phyloP scores from a whole-genome alignment of 345 rosid genomes.

The Syzygium grande region DNA sequence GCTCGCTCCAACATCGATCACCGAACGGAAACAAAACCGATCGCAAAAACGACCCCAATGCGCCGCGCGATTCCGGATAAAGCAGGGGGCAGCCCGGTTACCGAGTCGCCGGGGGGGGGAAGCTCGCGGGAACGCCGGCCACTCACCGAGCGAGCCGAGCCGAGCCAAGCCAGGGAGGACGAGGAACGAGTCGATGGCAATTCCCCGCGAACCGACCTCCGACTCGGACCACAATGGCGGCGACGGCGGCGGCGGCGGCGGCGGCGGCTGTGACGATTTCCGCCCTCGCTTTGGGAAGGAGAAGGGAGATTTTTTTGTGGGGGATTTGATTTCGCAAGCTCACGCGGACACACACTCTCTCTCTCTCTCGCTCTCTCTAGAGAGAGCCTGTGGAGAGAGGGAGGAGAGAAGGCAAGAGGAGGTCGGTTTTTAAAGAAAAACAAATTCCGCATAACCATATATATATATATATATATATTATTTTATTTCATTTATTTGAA shows the following conservation, averaged over 20 bases:
- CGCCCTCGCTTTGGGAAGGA: too few species aligned
- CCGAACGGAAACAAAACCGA: not conserved
- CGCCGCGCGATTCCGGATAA: not conserved
- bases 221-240: too few species aligned
- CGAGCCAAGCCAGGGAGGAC: too few species aligned
- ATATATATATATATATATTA: not conserved
- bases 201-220: too few species aligned
- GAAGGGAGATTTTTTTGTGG: too few species aligned
- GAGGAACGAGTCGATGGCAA: not conserved
- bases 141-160: not conserved
- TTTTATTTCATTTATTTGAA: not conserved
- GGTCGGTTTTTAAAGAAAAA: not conserved
- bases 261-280: too few species aligned
- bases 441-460: not conserved
- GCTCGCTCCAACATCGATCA: not conserved
- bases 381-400: not conserved
- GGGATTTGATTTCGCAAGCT: not conserved
- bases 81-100: not conserved
- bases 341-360: not conserved
- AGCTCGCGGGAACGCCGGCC: not conserved
- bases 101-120: not conserved
- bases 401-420: not conserved
- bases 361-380: not conserved
- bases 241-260: too few species aligned
- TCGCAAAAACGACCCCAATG: not conserved